Conservation (phyloP, 805 yeast species). For the Dipodascopsis tothii region DNA sequence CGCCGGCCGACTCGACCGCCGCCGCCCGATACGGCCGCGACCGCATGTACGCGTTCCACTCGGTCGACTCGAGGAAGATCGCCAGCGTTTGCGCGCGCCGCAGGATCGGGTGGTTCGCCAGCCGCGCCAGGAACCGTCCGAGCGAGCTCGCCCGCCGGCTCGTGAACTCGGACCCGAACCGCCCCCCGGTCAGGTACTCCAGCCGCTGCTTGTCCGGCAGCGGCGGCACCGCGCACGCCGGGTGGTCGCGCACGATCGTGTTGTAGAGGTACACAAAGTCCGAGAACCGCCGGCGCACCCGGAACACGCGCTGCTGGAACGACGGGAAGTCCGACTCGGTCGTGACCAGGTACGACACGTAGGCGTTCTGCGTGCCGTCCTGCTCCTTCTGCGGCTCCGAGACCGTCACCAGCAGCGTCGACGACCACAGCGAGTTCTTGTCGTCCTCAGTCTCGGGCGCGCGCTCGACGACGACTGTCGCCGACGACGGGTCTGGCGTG, state of each 20-base stretch:
- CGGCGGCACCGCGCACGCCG: slow-evolving; percentile 85
- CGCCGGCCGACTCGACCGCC: slow-evolving; percentile 31
- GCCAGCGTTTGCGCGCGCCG: slow-evolving; percentile 63
- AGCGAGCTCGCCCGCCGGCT: slow-evolving; percentile 72
- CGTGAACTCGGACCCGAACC: slow-evolving; percentile 81
- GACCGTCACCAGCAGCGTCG: slow-evolving; percentile 19
- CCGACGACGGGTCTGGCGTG: slow-evolving; percentile 14
- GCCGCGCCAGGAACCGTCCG: slow-evolving; percentile 63
- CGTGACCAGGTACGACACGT: slow-evolving; percentile 60
- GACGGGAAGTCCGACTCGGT: slow-evolving; percentile 58
- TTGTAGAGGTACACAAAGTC: slow-evolving; percentile 77
- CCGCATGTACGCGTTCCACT: slow-evolving; percentile 64
- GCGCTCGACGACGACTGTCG: slow-evolving; percentile 19
- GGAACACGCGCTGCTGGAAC: slow-evolving; percentile 39
- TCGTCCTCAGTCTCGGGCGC: slow-evolving; percentile 23
- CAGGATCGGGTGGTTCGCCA: slow-evolving; percentile 66
- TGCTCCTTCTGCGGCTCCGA: slow-evolving; percentile 58
- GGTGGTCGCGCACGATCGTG: slow-evolving; percentile 66
- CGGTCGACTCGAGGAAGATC: slow-evolving; percentile 62
- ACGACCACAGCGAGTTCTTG: slow-evolving; percentile 15
- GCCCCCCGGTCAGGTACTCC: slow-evolving; percentile 88
- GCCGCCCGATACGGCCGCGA: slow-evolving; percentile 37
- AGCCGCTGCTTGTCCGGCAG: slow-evolving; percentile 86
- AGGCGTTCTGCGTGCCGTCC: slow-evolving; percentile 66
- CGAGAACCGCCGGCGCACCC: slow-evolving; percentile 72